Percentiles rank a stretch among this genome's conserved stretches.
phyloP scores from a whole-genome alignment of 306 rosid genomes.

The Vigna hirtella region DNA sequence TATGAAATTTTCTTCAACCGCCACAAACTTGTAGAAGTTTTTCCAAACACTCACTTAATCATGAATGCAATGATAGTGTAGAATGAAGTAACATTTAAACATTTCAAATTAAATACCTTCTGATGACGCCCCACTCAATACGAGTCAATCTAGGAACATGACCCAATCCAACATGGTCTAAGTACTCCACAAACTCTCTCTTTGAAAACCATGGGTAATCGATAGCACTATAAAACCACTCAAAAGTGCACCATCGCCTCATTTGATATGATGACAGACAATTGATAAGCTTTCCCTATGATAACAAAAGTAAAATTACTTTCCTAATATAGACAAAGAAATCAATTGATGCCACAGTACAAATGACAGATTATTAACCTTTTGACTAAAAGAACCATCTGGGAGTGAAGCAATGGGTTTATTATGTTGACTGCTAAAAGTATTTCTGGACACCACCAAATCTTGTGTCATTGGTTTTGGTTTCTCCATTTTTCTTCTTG shows the following conservation, averaged over 20 bases:
- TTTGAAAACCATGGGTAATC: constrained; percentile 98
- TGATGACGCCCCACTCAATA: constrained; percentile 96
- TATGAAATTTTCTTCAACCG: background rate
- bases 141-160: constrained; percentile 94
- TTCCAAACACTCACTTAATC: background rate
- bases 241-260: constrained; percentile 89
- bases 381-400: constrained; percentile 47
- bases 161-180: constrained; percentile 94
- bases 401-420: constrained; percentile 43
- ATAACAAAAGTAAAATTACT: constrained; percentile 23
- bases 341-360: constrained; percentile 37
- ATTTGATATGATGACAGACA: constrained; percentile 71
- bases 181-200: constrained; percentile 91
- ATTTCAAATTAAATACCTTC: constrained; percentile 68
- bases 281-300: constrained; percentile 74
- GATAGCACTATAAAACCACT: constrained; percentile 97
- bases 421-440: constrained; percentile 49
- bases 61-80: constrained; percentile 33
- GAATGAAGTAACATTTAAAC: constrained; percentile 33
- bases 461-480: constrained; percentile 59
- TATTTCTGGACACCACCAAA: constrained; percentile 47
- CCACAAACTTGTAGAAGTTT: background rate
- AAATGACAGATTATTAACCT: constrained; percentile 58
- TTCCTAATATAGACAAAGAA: constrained; percentile 36
- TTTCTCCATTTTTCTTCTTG: constrained; percentile 64